phyloP scores from a whole-genome alignment of 1,139 yeast genomes.

The Yarrowia galli region DNA sequence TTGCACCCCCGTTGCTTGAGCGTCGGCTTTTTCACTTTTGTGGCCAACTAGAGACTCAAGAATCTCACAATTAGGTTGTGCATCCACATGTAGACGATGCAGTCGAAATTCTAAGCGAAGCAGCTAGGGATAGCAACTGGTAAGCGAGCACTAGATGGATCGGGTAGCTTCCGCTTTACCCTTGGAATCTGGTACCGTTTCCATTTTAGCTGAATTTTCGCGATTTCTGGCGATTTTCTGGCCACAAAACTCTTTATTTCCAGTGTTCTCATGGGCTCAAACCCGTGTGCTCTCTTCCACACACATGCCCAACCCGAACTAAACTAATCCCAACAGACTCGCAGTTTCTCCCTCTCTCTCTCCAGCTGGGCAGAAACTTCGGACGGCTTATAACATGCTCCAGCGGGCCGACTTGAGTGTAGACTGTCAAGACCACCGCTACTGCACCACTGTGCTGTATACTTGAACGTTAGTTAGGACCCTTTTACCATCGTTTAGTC shows the following conservation, averaged over 20 bases:
- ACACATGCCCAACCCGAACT: too few relatives aligned
- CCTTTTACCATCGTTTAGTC: background rate
- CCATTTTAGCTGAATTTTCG: background rate
- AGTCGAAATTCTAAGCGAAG: slow-evolving; percentile 7
- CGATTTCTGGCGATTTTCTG: background rate
- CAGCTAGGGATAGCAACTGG: background rate
- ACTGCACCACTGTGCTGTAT: background rate
- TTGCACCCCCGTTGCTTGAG: slow-evolving; percentile 7
- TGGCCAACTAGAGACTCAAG: background rate
- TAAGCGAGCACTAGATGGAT: slow-evolving; percentile 7
- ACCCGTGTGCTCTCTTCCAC: too few relatives aligned
- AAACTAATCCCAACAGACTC: background rate
- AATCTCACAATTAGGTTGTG: slow-evolving; percentile 20
- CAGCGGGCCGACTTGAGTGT: slow-evolving; percentile 10
- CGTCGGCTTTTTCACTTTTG: background rate
- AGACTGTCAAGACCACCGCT: too few relatives aligned
- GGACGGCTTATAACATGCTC: background rate
- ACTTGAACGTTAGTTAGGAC: slow-evolving; percentile 17
- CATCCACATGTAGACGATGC: slow-evolving; percentile 30
- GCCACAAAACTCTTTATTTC: too few relatives aligned
- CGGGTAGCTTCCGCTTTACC: background rate
- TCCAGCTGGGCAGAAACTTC: background rate
- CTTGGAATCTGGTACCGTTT: background rate
- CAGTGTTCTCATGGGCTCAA: too few relatives aligned
- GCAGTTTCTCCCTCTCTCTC: background rate